Evolutionary conservation across 164 flowering plant species (phyloP).

Genomic region (Stephania cephalantha): DNA sequence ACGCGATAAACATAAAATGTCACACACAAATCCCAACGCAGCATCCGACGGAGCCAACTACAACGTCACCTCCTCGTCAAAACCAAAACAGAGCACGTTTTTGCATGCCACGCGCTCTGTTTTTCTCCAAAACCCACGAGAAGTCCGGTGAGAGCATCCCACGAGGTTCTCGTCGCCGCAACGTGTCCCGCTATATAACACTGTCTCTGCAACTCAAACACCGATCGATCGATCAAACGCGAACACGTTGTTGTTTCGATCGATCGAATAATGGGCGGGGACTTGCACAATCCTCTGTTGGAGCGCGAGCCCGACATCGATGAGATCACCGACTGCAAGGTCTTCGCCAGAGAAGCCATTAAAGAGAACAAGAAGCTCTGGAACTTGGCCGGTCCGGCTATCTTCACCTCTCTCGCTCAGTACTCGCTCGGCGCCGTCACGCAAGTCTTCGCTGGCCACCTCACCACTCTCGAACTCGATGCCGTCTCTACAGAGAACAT

Average conservation of each 20-base stretch:
- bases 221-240: too few species aligned
- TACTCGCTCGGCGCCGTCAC: conserved; percentile 30
- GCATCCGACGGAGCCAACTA: too few species aligned
- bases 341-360: conserved; percentile 17
- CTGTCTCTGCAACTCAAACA: too few species aligned
- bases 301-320: conserved; percentile 11
- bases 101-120: too few species aligned
- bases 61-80: too few species aligned
- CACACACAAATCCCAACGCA: too few species aligned
- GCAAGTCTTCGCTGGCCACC: conserved; percentile 29
- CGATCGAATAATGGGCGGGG: conserved; percentile 10
- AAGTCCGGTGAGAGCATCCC: conserved; percentile 18
- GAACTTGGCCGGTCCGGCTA: conserved; percentile 30
- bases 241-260: too few species aligned
- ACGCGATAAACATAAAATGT: too few species aligned
- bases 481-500: conserved; percentile 31
- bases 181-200: neutral
- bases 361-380: conserved; percentile 27
- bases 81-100: too few species aligned
- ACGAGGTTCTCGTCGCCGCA: conserved; percentile 20
- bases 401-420: conserved; percentile 28
- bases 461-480: conserved; percentile 30
- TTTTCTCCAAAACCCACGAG: conserved; percentile 17
- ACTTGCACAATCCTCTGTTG: conserved; percentile 16
- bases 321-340: conserved; percentile 15